phyloP scores from a whole-genome alignment of 1,139 yeast genomes.

The Waltiozyma sp. region DNA sequence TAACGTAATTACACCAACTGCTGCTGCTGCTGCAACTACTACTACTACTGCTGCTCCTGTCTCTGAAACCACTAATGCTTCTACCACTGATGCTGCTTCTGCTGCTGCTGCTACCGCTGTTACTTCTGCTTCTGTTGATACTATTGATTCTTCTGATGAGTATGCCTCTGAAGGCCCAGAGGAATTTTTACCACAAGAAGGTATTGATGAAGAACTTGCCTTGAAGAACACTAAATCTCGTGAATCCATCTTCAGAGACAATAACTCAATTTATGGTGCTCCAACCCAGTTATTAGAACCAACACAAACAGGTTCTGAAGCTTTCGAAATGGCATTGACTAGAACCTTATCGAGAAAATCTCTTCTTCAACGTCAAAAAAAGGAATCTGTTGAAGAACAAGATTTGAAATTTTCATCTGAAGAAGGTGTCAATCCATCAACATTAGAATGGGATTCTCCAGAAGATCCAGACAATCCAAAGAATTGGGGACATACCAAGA shows the following conservation, averaged over 20 bases:
- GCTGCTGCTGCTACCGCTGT: no score
- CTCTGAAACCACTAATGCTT: no score
- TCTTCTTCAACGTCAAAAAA: conserved; percentile 4
- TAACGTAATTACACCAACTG: no score
- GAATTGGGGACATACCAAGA: conserved; percentile 53
- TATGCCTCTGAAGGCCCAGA: neutral
- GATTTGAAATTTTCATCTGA: conserved; percentile 1
- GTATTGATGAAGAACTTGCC: neutral
- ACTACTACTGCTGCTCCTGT: no score
- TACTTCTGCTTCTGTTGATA: no score
- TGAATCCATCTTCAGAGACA: conserved; percentile 3
- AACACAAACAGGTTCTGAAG: conserved; percentile 9
- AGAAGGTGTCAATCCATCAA: conserved; percentile 24
- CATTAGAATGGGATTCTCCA: conserved; percentile 52
- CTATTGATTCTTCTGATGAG: no score
- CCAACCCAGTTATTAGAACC: conserved; percentile 6
- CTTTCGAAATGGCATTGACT: conserved; percentile 13
- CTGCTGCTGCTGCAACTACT: no score
- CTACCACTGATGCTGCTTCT: no score
- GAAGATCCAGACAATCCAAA: conserved; percentile 51
- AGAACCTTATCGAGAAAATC: conserved; percentile 17
- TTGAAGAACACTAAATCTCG: neutral
- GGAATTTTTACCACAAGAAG: neutral
- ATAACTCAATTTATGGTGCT: conserved; percentile 10
- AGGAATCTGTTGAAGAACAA: neutral